Base-by-base conservation (phyloP, 2,329 filamentous ascomycete genomes). In the Neonectria coccinea region DNA sequence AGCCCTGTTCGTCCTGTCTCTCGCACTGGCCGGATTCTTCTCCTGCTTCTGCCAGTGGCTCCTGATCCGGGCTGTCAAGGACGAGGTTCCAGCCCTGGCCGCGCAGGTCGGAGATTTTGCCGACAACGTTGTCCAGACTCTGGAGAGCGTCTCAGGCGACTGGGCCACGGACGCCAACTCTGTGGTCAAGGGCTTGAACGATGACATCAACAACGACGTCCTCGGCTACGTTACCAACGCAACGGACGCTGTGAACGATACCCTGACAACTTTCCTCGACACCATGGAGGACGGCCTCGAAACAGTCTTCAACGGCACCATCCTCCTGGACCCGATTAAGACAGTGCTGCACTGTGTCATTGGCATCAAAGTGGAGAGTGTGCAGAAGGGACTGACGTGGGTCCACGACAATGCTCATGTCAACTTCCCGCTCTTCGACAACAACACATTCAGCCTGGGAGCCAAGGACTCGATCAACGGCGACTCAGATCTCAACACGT, bases 341-440 rank as follows among this genome's bases (percentile, higher is more conserved):
- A 91, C 92, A 47, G 88, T 97, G 36, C 86, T 97, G 67, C 87
- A 92, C 75, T 98, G 96, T 75, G 84, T 98, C n/a, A 88, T 98
- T 68, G 89, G 91, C 8, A 85, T 97, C 74, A 98, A 98, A 82
- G 86, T 98, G 67, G 89, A 92, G 70, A 87, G 89, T 22, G 88
- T 99, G 69, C 89, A 98, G 77, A 91, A 92, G 75, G 96, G 92
- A 12, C 85, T 98, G n/a, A 97, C 92, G 1, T 99, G 95, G 95
- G 92, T 97, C 11, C 88, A 92, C 73, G 91, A 98, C 70, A 83
- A 98, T 76, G 93, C 96, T 4, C 88, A 96, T 66, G 86, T 99
- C 71, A 83, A 88, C 64, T 91, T 99, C 71, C 96, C 96, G 0
- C 80, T 87, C 57, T 89, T 98, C 65, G 84, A 88, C 27, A 91